Conservation (phyloP, 2,329 filamentous ascomycete genomes). For the Colletotrichum spaethianum region DNA sequence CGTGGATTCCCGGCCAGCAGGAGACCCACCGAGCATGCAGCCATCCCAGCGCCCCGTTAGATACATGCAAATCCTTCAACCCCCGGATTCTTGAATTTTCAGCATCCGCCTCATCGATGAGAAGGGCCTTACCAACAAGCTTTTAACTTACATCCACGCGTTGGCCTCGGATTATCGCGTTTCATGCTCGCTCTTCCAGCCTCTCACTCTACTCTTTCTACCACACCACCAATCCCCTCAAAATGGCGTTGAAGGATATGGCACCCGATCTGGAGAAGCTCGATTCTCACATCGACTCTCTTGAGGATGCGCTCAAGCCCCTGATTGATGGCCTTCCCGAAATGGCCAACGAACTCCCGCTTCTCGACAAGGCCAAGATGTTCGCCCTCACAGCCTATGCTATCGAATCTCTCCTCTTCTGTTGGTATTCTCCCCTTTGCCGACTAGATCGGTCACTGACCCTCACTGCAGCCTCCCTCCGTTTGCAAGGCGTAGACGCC, state of each 20-base stretch:
- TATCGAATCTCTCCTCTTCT: constrained; percentile 91
- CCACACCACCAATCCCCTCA: constrained; percentile 7
- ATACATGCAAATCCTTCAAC: constrained; percentile 34
- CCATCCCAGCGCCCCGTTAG: constrained; percentile 23
- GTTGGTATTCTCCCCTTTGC: constrained; percentile 60
- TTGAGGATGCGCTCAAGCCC: constrained; percentile 82
- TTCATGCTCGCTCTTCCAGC: too few species aligned
- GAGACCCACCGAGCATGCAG: constrained; percentile 22
- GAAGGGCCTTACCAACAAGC: not conserved
- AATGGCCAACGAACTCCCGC: constrained; percentile 82
- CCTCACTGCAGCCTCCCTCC: constrained; percentile 73
- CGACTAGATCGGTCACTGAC: not conserved
- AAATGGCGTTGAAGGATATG: constrained; percentile 68
- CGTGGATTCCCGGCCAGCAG: constrained; percentile 31
- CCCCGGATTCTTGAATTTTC: constrained; percentile 38
- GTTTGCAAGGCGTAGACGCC: constrained; percentile 84
- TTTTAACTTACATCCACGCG: constrained; percentile 6
- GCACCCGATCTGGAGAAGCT: constrained; percentile 80
- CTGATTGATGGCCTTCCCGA: constrained; percentile 77
- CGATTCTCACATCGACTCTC: constrained; percentile 82
- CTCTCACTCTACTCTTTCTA: not conserved
- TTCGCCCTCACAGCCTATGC: constrained; percentile 91
- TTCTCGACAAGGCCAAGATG: constrained; percentile 96
- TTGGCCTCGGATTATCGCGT: not conserved
- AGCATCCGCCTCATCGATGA: constrained; percentile 21